Conservation (phyloP, 106 monocot genomes). For the Allium sativum region DNA sequence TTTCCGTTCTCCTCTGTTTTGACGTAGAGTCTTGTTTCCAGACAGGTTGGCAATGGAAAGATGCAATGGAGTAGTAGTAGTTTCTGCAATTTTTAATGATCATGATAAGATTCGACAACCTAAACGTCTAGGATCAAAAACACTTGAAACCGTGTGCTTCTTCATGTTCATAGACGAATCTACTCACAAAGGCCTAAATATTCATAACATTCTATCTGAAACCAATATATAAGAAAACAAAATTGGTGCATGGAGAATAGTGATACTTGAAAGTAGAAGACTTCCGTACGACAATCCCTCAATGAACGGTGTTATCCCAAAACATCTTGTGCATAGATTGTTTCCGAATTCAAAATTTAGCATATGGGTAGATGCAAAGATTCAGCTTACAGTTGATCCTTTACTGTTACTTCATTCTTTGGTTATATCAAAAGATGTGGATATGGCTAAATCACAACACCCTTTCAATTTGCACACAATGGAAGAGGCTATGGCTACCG, state of each 20-base stretch:
- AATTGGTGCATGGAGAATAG: slow-evolving; percentile 67
- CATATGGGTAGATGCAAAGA: slow-evolving; percentile 84
- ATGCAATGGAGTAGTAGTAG: slow-evolving; percentile 66
- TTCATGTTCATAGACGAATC: slow-evolving; percentile 88
- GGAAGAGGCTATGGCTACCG: slow-evolving; percentile 91
- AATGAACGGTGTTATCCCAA: slow-evolving; percentile 84
- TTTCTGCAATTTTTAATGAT: slow-evolving; percentile 64
- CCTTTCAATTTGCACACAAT: slow-evolving; percentile 67
- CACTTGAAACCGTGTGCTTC: slow-evolving; percentile 58
- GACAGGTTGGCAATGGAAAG: slow-evolving; percentile 70
- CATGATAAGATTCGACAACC: slow-evolving; percentile 92
- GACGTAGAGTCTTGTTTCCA: slow-evolving; percentile 13
- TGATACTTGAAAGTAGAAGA: slow-evolving; percentile 13
- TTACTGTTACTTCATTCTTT: slow-evolving; percentile 63
- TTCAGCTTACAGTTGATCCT: slow-evolving; percentile 85
- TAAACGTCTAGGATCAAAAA: slow-evolving; percentile 46
- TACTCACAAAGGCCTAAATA: slow-evolving; percentile 37
- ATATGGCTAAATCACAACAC: slow-evolving; percentile 81
- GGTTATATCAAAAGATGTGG: slow-evolving; percentile 30
- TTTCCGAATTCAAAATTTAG: slow-evolving; percentile 86
- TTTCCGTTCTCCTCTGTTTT: background rate
- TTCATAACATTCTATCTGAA: slow-evolving; percentile 33
- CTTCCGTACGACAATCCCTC: slow-evolving; percentile 58
- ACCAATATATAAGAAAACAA: background rate
- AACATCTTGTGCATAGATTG: slow-evolving; percentile 68